phyloP scores from a whole-genome alignment of 1,284 basidiomycete species.

The Pseudozyma sp. region DNA sequence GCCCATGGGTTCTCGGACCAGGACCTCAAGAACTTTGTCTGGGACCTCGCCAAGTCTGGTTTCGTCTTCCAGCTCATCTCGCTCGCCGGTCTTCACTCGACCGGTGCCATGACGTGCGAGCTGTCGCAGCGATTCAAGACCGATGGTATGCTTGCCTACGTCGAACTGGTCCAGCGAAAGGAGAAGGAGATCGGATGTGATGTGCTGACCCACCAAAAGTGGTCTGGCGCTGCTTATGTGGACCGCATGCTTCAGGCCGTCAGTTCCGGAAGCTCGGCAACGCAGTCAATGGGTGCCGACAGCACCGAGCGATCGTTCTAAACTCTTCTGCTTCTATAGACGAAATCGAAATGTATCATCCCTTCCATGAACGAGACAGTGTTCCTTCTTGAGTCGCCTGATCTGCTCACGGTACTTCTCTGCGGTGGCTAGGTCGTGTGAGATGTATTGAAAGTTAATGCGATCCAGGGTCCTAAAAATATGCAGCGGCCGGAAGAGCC shows the following conservation, averaged over 20 bases:
- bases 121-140: constrained; percentile 74
- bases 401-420: no score
- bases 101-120: constrained; percentile 62
- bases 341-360: background rate
- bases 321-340: background rate
- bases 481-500: background rate
- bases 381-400: no score
- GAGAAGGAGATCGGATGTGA: constrained; percentile 67
- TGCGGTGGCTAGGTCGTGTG: no score
- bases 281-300: constrained; percentile 63
- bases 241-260: constrained; percentile 66
- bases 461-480: no score
- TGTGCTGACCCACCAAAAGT: constrained; percentile 67
- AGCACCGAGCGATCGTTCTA: constrained; percentile 59
- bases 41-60: constrained; percentile 64
- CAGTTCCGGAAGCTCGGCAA: constrained; percentile 61
- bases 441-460: no score
- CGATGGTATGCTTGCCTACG: constrained; percentile 68
- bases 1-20: constrained; percentile 81
- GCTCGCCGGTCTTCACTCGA: constrained; percentile 66
- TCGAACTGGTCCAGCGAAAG: constrained; percentile 64
- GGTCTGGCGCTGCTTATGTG: constrained; percentile 65
- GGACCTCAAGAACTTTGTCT: constrained; percentile 68
- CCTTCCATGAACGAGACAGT: no score
- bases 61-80: constrained; percentile 69